Base-by-base conservation (phyloP, 1,139 yeast genomes). In the Sugiyamaella novakii region DNA sequence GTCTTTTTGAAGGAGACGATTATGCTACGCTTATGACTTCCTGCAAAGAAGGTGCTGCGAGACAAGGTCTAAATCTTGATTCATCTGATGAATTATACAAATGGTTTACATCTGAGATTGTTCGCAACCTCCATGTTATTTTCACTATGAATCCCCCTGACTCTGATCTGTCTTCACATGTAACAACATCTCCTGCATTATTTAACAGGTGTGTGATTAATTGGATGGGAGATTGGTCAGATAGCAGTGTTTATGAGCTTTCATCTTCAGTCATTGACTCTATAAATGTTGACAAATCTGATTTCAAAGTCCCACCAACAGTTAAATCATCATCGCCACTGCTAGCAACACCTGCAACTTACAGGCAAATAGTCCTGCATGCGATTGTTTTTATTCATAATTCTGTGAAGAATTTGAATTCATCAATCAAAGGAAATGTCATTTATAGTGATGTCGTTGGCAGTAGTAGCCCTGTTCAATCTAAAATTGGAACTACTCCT, bases 221-320 rank as follows among this genome's bases (percentile, higher is more conserved):
- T 61, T 88, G 95, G 91, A 83, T 88, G 84, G 96, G 96, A 2
- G 81, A 81, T 50, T 91, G 97, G 97, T 73, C 83, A 0, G 58
- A 62, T 6, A 54, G 59, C 0, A 71, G 89, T 0, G 65, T 84
- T 46, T 58, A 58, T 14, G 80, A 79, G 47, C 79, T 88, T 34
- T 80, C 80, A 0, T 49, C 61, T 0, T 69, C 75, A 3, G 58
- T 73, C 24, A 67, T 82, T 1, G 67, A 68, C 11, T 55, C 65
- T 8, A 62, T 81, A 12, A 85, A 89, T 3, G 63, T 85, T 22
- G 84, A 82, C 52, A 59, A 71, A 36, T 70, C 79, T 0, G 68
- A 66, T 7, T 78, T 71, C 55, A 52, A 44, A 2, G 52, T 69
- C 2, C 76, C 80, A 1, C 59, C 51, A 0, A 37, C 64, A 12